These are phyloP conservation scores for Colletotrichum ledebouriae DNA, from an alignment of 2,329 filamentous ascomycete genomes.

Conservation along the genomic window DNA sequence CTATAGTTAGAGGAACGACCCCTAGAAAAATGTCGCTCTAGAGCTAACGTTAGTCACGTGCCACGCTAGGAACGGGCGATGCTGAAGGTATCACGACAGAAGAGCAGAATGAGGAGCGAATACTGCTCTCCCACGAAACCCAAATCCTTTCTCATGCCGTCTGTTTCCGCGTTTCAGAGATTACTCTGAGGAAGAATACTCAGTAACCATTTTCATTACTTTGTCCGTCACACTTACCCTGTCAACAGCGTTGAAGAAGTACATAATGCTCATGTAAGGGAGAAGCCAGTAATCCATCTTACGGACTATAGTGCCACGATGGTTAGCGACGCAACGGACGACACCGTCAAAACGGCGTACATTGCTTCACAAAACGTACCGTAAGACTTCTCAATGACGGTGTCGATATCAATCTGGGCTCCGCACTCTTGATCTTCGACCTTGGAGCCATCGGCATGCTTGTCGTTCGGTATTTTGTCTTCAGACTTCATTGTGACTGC, in stretches of 20 bases:
- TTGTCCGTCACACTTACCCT: not conserved
- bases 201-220: not conserved
- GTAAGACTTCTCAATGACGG: slow-evolving; percentile 10
- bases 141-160: slow-evolving; percentile 55
- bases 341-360: not conserved
- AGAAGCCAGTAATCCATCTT: slow-evolving; percentile 59
- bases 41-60: too few species aligned
- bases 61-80: too few species aligned
- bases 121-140: slow-evolving; percentile 58
- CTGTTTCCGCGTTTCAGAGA: slow-evolving; percentile 64
- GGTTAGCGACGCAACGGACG: not conserved
- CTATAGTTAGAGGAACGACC: too few species aligned
- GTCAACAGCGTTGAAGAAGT: slow-evolving; percentile 46
- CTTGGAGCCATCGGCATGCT: not conserved
- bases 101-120: slow-evolving; percentile 61
- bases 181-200: slow-evolving; percentile 51
- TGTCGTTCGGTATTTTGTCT: not conserved
- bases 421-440: slow-evolving; percentile 4
- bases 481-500: slow-evolving; percentile 15
- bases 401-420: slow-evolving; percentile 2
- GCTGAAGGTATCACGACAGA: too few species aligned
- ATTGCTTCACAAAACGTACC: not conserved
- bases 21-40: too few species aligned
- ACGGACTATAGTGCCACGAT: slow-evolving; percentile 29
- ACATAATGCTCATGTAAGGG: slow-evolving; percentile 57